Evolutionary conservation across 192 early-diverging fungal genomes (phyloP).

Genomic region (Rhizoclosmatium sp.): DNA sequence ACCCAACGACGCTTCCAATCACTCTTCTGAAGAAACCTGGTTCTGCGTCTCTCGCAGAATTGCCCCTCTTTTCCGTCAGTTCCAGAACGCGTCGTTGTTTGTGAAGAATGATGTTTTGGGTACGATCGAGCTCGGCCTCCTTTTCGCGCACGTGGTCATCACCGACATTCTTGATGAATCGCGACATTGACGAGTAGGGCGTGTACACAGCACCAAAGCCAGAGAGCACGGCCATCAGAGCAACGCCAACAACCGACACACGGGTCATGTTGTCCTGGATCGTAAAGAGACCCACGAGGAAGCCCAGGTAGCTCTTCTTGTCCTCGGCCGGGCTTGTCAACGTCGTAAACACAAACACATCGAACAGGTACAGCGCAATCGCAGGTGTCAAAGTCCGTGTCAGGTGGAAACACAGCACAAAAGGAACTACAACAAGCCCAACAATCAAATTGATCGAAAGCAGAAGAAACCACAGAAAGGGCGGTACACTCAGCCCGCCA

Average conservation of each 20-base stretch:
- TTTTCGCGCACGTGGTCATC: slow-evolving; percentile 63
- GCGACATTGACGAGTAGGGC: slow-evolving; percentile 84
- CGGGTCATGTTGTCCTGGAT: slow-evolving; percentile 76
- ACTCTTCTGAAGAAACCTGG: slow-evolving; percentile 65
- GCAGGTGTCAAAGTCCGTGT: too few species aligned
- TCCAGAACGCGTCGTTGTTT: neutral
- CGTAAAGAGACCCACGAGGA: slow-evolving; percentile 13
- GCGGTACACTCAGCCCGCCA: too few species aligned
- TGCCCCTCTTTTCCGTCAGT: neutral
- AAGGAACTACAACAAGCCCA: too few species aligned
- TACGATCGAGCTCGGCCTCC: slow-evolving; percentile 68
- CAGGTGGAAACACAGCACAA: too few species aligned
- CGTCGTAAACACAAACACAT: too few species aligned
- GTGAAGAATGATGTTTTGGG: neutral
- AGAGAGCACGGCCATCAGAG: slow-evolving; percentile 90
- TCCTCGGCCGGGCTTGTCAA: too few species aligned
- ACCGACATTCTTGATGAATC: slow-evolving; percentile 70
- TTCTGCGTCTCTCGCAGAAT: neutral
- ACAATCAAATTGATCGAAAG: too few species aligned
- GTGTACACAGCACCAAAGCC: slow-evolving; percentile 95
- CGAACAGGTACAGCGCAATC: too few species aligned
- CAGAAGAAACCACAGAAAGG: too few species aligned
- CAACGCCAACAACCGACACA: slow-evolving; percentile 89
- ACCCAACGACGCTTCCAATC: slow-evolving; percentile 51
- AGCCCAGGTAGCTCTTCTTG: neutral